Conservation (phyloP, 768 basidiomycete species). For the Suillus weaverae region DNA sequence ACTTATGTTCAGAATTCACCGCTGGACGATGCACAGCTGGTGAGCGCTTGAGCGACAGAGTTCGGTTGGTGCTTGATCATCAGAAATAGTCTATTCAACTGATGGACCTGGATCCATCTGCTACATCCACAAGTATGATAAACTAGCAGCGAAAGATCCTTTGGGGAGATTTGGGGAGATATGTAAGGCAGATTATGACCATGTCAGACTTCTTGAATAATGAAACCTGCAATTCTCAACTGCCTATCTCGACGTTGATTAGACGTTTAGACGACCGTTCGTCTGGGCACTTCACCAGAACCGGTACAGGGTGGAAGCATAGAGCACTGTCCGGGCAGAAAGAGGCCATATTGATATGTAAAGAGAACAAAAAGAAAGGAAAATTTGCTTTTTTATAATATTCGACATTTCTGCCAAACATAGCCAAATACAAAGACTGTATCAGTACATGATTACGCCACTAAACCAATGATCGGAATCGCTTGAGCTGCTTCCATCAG, state of each 20-base stretch:
- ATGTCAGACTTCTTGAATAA: slow-evolving; percentile 29
- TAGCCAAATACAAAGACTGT: slow-evolving; percentile 19
- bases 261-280: slow-evolving; percentile 46
- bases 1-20: too few species aligned
- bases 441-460: slow-evolving; percentile 19
- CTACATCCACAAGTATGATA: background rate
- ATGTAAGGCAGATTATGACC: slow-evolving; percentile 38
- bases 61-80: background rate
- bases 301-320: slow-evolving; percentile 67
- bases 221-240: slow-evolving; percentile 42
- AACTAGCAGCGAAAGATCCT: background rate
- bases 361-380: background rate
- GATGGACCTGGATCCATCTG: background rate
- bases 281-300: slow-evolving; percentile 80
- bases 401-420: slow-evolving; percentile 25
- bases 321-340: slow-evolving; percentile 76
- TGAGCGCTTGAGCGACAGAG: too few species aligned
- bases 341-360: slow-evolving; percentile 44
- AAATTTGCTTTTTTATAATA: slow-evolving; percentile 29
- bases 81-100: background rate
- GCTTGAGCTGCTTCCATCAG: slow-evolving; percentile 7
- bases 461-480: background rate
- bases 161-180: too few species aligned
- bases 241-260: slow-evolving; percentile 58
- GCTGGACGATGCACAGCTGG: too few species aligned